Conservation (phyloP, 2,329 filamentous ascomycete genomes). For the Nectriaceae sp. region DNA sequence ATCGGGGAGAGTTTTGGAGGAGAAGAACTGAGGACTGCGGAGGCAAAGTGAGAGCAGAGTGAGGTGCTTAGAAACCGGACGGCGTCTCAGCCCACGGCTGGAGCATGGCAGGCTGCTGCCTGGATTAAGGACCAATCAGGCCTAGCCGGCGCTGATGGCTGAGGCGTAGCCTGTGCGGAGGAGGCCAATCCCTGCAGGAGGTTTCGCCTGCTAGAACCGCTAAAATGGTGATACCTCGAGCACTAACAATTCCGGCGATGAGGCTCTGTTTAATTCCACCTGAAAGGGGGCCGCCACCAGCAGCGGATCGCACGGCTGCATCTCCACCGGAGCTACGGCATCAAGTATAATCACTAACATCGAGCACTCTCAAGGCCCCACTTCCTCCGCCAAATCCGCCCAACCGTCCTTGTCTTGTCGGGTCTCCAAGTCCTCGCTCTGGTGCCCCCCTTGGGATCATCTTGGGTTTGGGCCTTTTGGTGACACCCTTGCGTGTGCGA, state of each 20-base stretch:
- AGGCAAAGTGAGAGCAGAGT: slow-evolving; percentile 16
- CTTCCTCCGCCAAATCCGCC: slow-evolving; percentile 19
- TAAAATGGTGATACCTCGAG: slow-evolving; percentile 5
- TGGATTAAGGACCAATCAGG: slow-evolving; percentile 24
- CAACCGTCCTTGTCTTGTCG: slow-evolving; percentile 5
- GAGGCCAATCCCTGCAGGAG: slow-evolving; percentile 19
- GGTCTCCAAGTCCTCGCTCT: slow-evolving; percentile 9
- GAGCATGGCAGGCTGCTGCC: slow-evolving; percentile 35
- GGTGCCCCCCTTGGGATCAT: slow-evolving; percentile 13
- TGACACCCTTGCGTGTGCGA: slow-evolving; percentile 9
- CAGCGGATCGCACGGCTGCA: not conserved
- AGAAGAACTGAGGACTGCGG: slow-evolving; percentile 8
- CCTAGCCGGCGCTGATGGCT: slow-evolving; percentile 20
- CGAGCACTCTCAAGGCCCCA: slow-evolving; percentile 11
- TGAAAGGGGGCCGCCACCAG: not conserved
- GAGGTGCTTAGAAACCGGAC: slow-evolving; percentile 30
- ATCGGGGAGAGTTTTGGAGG: slow-evolving; percentile 14
- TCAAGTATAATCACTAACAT: slow-evolving; percentile 23
- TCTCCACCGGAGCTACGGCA: no score
- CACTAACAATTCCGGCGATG: slow-evolving; percentile 15
- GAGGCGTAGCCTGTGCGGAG: slow-evolving; percentile 32
- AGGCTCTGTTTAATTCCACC: not conserved
- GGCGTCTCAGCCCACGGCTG: slow-evolving; percentile 26
- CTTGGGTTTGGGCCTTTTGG: slow-evolving; percentile 16
- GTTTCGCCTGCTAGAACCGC: slow-evolving; percentile 14